Conservation (phyloP, 805 yeast species). For the Suhomyces sp. region DNA sequence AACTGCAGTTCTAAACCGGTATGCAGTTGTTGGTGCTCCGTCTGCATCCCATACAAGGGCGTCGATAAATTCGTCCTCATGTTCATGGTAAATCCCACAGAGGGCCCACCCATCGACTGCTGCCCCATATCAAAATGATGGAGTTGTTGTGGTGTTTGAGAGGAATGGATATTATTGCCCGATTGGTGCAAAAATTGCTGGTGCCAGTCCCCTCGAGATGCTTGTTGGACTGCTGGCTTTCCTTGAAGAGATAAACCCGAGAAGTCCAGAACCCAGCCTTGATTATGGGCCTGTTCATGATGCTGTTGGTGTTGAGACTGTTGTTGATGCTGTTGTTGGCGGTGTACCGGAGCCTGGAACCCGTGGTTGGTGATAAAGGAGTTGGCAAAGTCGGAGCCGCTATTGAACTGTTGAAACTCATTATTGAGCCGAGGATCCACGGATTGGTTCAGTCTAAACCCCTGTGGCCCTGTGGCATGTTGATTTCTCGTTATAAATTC, state of each 20-base stretch:
- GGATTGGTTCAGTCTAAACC: constrained; percentile 18
- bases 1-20: too few relatives aligned
- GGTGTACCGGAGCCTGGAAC: constrained; percentile 10
- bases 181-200: constrained; percentile 23
- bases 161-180: constrained; percentile 8
- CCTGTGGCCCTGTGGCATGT: constrained; percentile 2
- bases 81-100: constrained; percentile 13
- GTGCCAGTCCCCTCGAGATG: constrained; percentile 21
- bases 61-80: constrained; percentile 20
- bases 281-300: constrained; percentile 6
- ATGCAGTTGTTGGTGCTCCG: constrained; percentile 2
- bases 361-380: constrained; percentile 10
- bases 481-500: constrained; percentile 22
- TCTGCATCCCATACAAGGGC: constrained; percentile 12
- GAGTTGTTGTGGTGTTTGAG: constrained; percentile 11
- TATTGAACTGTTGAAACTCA: constrained; percentile 38
- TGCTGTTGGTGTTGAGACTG: constrained; percentile 8
- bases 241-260: constrained; percentile 20
- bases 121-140: constrained; percentile 5
- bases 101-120: constrained; percentile 4
- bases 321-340: constrained; percentile 12
- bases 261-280: constrained; percentile 32
- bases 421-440: constrained; percentile 36
- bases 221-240: constrained; percentile 4
- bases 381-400: constrained; percentile 17